These are phyloP conservation scores for Coemansia sp. DNA, from an alignment of 192 early-diverging fungal species.

Conservation along the genomic window DNA sequence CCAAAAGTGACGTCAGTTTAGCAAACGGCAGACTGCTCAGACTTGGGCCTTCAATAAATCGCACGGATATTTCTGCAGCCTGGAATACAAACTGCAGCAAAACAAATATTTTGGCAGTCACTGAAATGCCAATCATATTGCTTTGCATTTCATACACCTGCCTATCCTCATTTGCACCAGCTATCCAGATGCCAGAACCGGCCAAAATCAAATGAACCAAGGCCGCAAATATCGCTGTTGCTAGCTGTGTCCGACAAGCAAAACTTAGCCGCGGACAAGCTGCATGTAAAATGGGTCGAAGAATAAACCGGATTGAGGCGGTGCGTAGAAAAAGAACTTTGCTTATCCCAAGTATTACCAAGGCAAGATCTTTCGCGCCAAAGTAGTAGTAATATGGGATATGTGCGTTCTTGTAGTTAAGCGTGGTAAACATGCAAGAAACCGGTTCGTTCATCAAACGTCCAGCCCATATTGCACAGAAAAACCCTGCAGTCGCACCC, in stretches of 20 bases:
- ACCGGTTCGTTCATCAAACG: constrained; percentile 29
- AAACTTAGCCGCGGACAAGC: not conserved
- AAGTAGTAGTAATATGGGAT: constrained; percentile 12
- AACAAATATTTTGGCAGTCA: constrained; percentile 9
- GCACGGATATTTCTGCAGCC: constrained; percentile 4
- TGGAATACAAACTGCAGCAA: constrained; percentile 16
- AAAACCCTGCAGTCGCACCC: constrained; percentile 35
- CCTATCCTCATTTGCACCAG: not conserved
- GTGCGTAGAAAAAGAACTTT: constrained; percentile 35
- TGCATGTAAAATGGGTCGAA: constrained; percentile 14
- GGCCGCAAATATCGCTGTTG: not conserved
- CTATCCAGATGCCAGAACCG: not conserved
- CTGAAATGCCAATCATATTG: not conserved
- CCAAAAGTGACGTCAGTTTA: not conserved
- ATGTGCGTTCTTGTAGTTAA: constrained; percentile 14
- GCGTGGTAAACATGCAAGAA: constrained; percentile 14
- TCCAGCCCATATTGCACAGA: constrained; percentile 42
- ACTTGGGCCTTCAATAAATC: constrained; percentile 3
- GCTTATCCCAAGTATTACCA: constrained; percentile 15
- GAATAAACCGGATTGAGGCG: constrained; percentile 15
- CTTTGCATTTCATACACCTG: not conserved
- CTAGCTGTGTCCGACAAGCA: constrained; percentile 7
- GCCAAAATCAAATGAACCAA: not conserved
- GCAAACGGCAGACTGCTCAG: not conserved
- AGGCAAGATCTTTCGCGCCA: constrained; percentile 17